Conservation (phyloP, 192 early-diverging fungal genomes). For the Gaertneriomyces sp. region DNA sequence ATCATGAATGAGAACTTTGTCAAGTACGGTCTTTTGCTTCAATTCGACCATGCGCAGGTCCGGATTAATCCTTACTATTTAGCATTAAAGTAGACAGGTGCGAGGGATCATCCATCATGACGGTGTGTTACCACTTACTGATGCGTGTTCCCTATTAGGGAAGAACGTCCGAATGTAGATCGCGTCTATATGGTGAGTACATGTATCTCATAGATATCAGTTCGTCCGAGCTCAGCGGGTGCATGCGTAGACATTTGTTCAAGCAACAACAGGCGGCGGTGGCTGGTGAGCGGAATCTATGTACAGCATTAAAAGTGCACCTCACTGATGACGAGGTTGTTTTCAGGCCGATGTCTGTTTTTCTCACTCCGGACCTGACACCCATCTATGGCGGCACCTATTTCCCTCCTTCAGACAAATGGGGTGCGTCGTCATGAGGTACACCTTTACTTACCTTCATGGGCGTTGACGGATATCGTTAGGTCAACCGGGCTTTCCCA, state of each 20-base stretch:
- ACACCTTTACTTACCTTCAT: background rate
- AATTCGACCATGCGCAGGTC: background rate
- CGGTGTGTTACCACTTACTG: background rate
- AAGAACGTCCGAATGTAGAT: slow-evolving; percentile 62
- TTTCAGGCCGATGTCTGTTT: slow-evolving; percentile 57
- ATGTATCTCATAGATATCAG: background rate
- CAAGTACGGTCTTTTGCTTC: slow-evolving; percentile 17
- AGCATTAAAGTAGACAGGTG: slow-evolving; percentile 53
- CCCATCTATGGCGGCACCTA: slow-evolving; percentile 42
- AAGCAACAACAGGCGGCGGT: slow-evolving; percentile 55
- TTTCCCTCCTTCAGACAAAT: slow-evolving; percentile 31
- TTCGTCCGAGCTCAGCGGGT: background rate
- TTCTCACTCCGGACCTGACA: slow-evolving; percentile 51
- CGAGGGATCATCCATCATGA: background rate
- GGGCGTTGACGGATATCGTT: background rate
- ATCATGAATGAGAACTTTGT: slow-evolving; percentile 62
- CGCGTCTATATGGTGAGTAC: slow-evolving; percentile 56
- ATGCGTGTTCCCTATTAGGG: slow-evolving; percentile 30
- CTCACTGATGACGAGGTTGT: background rate
- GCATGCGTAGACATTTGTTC: slow-evolving; percentile 47
- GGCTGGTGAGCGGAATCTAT: slow-evolving; percentile 38
- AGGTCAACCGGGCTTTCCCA: slow-evolving; percentile 34
- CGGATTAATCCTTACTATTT: background rate
- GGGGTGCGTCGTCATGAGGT: slow-evolving; percentile 1
- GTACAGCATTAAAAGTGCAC: too few species aligned